Conservation (phyloP, 2,329 filamentous ascomycete genomes). For the Camillea tinctor region DNA sequence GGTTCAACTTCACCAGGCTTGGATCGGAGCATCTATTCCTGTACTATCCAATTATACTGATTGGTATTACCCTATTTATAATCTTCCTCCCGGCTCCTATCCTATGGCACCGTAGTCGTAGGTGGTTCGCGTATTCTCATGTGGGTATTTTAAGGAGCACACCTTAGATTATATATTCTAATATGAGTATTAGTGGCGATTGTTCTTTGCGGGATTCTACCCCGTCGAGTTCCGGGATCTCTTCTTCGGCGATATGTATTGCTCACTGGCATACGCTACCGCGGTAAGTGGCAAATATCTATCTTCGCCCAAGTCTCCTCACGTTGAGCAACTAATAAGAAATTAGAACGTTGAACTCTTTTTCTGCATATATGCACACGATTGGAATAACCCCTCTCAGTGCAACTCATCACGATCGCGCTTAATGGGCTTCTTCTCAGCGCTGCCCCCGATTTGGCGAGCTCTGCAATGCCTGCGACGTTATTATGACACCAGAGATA, state of each 20-base stretch:
- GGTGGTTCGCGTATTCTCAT: slow-evolving; percentile 88
- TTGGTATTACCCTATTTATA: slow-evolving; percentile 64
- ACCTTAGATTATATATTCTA: slow-evolving; percentile 20
- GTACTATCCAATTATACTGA: slow-evolving; percentile 82
- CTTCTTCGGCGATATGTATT: slow-evolving; percentile 97
- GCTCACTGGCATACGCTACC: slow-evolving; percentile 87
- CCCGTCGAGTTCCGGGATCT: slow-evolving; percentile 97
- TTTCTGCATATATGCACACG: slow-evolving; percentile 85
- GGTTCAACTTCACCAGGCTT: slow-evolving; percentile 80
- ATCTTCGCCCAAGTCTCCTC: no score
- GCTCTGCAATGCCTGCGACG: slow-evolving; percentile 87
- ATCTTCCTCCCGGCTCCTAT: slow-evolving; percentile 74
- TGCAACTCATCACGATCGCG: slow-evolving; percentile 88
- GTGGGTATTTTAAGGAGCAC: slow-evolving; percentile 48
- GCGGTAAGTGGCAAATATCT: slow-evolving; percentile 58
- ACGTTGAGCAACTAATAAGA: not conserved
- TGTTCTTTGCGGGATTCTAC: slow-evolving; percentile 81
- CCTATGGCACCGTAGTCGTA: slow-evolving; percentile 72
- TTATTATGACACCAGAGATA: slow-evolving; percentile 80
- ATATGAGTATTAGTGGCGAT: slow-evolving; percentile 63
- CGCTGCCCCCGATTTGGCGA: slow-evolving; percentile 86
- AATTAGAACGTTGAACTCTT: slow-evolving; percentile 82
- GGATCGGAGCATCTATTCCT: slow-evolving; percentile 68
- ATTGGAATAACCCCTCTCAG: slow-evolving; percentile 69
- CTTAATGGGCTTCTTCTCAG: slow-evolving; percentile 79